Evolutionary conservation across 108 stramenopile genomes (phyloP).

Genomic region (Thalassiosira profunda): DNA sequence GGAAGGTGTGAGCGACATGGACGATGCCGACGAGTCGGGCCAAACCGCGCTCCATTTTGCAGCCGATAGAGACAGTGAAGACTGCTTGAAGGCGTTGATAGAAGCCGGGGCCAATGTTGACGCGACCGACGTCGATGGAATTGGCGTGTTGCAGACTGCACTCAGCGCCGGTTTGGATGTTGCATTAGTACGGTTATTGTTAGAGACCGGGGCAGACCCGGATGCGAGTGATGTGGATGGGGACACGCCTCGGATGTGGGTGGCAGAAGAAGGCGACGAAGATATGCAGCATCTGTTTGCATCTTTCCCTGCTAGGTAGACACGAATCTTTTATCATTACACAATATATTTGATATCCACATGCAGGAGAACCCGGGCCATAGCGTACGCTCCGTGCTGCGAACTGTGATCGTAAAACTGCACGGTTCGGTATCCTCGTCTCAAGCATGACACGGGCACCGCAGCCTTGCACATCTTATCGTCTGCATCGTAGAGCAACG

Average conservation of each 20-base stretch:
- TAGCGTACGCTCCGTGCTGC: slow-evolving; percentile 77
- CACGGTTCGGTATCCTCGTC: slow-evolving; percentile 77
- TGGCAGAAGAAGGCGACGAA: slow-evolving; percentile 60
- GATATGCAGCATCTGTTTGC: slow-evolving; percentile 56
- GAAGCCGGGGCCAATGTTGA: slow-evolving; percentile 73
- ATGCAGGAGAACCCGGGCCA: slow-evolving; percentile 80
- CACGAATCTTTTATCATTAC: background rate
- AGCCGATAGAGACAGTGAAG: slow-evolving; percentile 70
- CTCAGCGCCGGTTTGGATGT: slow-evolving; percentile 73
- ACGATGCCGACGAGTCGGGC: slow-evolving; percentile 63
- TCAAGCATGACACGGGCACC: slow-evolving; percentile 81
- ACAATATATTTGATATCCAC: slow-evolving; percentile 28
- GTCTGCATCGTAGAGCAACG: too few relatives aligned
- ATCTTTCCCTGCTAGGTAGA: background rate
- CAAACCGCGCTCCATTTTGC: slow-evolving; percentile 85
- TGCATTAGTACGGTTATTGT: slow-evolving; percentile 56
- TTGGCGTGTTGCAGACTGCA: slow-evolving; percentile 80
- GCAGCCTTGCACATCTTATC: slow-evolving; percentile 61
- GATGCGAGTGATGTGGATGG: slow-evolving; percentile 84
- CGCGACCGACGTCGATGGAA: slow-evolving; percentile 74
- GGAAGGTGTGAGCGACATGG: slow-evolving; percentile 37
- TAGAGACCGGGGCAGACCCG: slow-evolving; percentile 77
- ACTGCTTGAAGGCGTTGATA: slow-evolving; percentile 62
- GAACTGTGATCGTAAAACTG: slow-evolving; percentile 75
- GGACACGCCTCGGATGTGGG: slow-evolving; percentile 72